Percentiles rank a stretch among this genome's conserved stretches.
Evolutionary conservation across 345 rosid genomes (phyloP).

Genomic region (Ceriops decandra): DNA sequence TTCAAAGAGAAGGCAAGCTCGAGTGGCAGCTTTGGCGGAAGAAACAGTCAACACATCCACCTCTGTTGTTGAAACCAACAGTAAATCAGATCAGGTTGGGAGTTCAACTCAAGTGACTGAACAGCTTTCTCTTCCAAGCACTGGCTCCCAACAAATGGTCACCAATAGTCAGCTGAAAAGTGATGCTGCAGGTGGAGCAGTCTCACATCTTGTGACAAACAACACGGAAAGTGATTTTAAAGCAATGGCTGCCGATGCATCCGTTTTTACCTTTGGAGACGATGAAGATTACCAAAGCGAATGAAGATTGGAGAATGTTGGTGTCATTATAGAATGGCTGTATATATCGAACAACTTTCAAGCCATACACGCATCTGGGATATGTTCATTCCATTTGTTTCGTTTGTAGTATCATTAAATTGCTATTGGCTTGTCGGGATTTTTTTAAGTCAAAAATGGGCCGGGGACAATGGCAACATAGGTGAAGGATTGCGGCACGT

Average conservation of each 20-base stretch:
- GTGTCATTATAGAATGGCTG: not conserved
- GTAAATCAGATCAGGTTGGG: slow-evolving; percentile 37
- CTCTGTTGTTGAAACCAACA: slow-evolving; percentile 16
- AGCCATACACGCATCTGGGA: not conserved
- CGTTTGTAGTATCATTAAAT: not conserved
- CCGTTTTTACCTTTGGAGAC: slow-evolving; percentile 82
- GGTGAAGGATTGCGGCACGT: not conserved
- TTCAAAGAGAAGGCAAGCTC: slow-evolving; percentile 31
- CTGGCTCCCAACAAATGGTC: slow-evolving; percentile 1
- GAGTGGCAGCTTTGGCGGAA: slow-evolving; percentile 29
- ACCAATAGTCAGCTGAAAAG: slow-evolving; percentile 19
- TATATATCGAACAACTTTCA: slow-evolving; percentile 20
- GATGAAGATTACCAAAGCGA: slow-evolving; percentile 83
- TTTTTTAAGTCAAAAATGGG: not conserved
- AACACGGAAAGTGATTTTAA: slow-evolving; percentile 53
- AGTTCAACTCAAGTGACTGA: slow-evolving; percentile 40
- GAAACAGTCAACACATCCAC: slow-evolving; percentile 5
- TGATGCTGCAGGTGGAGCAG: slow-evolving; percentile 24
- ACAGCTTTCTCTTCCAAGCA: slow-evolving; percentile 41
- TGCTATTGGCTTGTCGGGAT: not conserved
- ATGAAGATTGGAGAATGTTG: slow-evolving; percentile 12
- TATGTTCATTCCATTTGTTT: slow-evolving; percentile 1
- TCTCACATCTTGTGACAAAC: slow-evolving; percentile 17
- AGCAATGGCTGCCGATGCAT: slow-evolving; percentile 86
- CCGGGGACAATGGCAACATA: slow-evolving; percentile 8